Percentiles rank a stretch among this genome's conserved stretches.
phyloP scores from a whole-genome alignment of 768 basidiomycete genomes.

The Trametes cinnabarina region DNA sequence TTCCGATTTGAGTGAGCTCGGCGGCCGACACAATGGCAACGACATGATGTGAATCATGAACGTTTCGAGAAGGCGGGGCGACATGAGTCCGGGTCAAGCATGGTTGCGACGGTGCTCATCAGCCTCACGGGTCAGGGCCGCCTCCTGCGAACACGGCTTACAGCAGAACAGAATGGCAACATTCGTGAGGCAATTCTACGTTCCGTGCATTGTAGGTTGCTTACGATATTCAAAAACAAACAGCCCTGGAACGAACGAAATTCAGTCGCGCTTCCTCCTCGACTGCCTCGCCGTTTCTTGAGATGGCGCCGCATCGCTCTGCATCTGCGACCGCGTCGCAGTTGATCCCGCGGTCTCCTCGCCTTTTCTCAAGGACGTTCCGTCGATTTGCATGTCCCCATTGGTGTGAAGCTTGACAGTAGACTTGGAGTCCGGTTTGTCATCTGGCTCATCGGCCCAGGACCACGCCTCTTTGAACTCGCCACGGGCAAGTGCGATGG shows the following conservation, averaged over 20 bases:
- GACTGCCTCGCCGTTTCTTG: not conserved
- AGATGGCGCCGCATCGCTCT: not conserved
- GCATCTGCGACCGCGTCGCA: not conserved
- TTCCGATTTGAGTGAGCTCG: not conserved
- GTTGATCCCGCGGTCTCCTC: not conserved
- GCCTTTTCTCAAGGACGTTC: not conserved
- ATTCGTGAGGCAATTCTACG: too few relatives aligned
- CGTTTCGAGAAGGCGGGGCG: too few relatives aligned
- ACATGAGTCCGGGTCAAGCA: too few relatives aligned
- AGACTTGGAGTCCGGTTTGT: not conserved
- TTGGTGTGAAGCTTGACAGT: not conserved
- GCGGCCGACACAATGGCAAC: too few relatives aligned
- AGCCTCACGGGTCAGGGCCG: too few relatives aligned
- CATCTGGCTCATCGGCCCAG: conserved; percentile 57
- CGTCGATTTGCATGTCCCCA: not conserved
- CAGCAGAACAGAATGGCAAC: too few relatives aligned
- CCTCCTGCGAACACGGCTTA: too few relatives aligned
- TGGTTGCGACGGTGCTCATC: too few relatives aligned
- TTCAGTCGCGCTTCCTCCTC: conserved; percentile 6
- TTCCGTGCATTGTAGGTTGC: too few relatives aligned
- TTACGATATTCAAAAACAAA: not conserved
- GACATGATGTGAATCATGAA: too few relatives aligned
- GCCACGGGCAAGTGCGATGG: conserved; percentile 57
- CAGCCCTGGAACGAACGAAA: not conserved
- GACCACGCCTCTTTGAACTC: conserved; percentile 70